Percentiles rank a stretch among this genome's conserved stretches.
Evolutionary conservation across 352 stramenopile genomes (phyloP).

Genomic region (Pythium aquatile): DNA sequence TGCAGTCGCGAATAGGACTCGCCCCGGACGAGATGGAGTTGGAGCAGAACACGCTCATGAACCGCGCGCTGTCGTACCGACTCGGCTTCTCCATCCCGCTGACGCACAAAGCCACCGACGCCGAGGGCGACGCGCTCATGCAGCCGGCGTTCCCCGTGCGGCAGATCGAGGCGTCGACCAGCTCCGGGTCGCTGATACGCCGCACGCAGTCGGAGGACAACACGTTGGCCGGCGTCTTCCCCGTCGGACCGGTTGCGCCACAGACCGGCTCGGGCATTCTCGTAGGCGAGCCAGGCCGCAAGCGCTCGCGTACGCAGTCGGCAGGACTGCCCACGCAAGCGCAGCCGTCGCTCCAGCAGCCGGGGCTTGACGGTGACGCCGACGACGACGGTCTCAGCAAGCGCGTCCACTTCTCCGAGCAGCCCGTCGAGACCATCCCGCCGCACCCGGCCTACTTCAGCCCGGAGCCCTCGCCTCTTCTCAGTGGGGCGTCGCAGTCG

Average conservation of each 20-base stretch:
- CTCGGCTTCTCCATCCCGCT: conserved; percentile 61
- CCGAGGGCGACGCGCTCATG: conserved; percentile 44
- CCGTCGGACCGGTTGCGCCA: neutral
- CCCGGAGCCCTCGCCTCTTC: conserved; percentile 9
- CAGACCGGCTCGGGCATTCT: neutral
- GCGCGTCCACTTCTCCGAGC: conserved; percentile 48
- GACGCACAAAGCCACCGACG: conserved; percentile 29
- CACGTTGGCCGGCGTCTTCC: conserved; percentile 11
- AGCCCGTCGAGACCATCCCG: conserved; percentile 46
- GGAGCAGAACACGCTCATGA: conserved; percentile 82
- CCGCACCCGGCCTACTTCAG: conserved; percentile 13
- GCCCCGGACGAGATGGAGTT: conserved; percentile 56
- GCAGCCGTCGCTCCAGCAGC: neutral
- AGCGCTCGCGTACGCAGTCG: conserved; percentile 23
- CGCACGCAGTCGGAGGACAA: conserved; percentile 26
- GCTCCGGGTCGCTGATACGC: conserved; percentile 9
- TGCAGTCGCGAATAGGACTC: conserved; percentile 51
- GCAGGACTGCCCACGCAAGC: conserved; percentile 5
- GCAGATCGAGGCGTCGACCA: conserved; percentile 17
- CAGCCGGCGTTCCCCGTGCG: conserved; percentile 18
- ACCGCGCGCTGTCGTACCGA: conserved; percentile 72
- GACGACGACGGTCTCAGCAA: conserved; percentile 30
- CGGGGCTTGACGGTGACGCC: neutral
- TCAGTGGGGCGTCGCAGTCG: neutral
- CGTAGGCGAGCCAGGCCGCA: conserved; percentile 13